Percentiles rank a stretch among this genome's conserved stretches.
These are phyloP conservation scores for Chytridium lagenaria DNA, from an alignment of 371 early-diverging fungal genomes.

Conservation along the genomic window DNA sequence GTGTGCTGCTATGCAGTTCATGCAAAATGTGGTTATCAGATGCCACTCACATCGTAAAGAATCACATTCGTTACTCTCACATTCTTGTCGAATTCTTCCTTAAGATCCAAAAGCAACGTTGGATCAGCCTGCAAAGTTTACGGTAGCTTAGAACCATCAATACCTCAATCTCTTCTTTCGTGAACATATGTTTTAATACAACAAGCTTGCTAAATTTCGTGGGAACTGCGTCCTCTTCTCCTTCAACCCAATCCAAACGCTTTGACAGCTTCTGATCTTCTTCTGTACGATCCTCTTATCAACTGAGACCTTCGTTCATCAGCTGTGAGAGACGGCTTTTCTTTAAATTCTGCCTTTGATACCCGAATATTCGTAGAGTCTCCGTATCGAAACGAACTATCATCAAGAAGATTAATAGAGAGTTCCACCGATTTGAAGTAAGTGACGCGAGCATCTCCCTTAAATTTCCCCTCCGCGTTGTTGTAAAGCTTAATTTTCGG, in stretches of 20 bases:
- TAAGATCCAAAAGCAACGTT: conserved; percentile 83
- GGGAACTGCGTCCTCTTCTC: conserved; percentile 66
- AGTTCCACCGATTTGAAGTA: conserved; percentile 88
- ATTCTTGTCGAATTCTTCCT: conserved; percentile 92
- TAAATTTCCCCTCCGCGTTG: conserved; percentile 63
- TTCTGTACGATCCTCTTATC: conserved; percentile 67
- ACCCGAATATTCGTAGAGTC: conserved; percentile 70
- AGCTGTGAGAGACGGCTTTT: conserved; percentile 32
- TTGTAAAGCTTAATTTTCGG: conserved; percentile 92
- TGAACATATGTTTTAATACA: conserved; percentile 94
- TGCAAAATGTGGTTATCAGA: not conserved
- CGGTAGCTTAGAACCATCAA: conserved; percentile 16
- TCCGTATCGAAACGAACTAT: conserved; percentile 75
- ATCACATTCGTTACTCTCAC: conserved; percentile 93
- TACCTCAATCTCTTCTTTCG: conserved; percentile 85
- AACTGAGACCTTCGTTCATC: not conserved
- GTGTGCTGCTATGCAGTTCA: conserved; percentile 14
- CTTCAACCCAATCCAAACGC: conserved; percentile 92
- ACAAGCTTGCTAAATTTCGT: conserved; percentile 83
- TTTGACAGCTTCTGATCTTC: conserved; percentile 78
- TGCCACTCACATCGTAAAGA: conserved; percentile 83
- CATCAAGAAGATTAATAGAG: conserved; percentile 85
- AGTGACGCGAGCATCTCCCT: conserved; percentile 92
- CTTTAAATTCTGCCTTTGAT: conserved; percentile 57
- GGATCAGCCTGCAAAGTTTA: conserved; percentile 72